Percentiles rank a stretch among this genome's conserved stretches.
Evolutionary conservation across 2,329 filamentous ascomycete species (phyloP).

Genomic region (Aspergillus sp.): DNA sequence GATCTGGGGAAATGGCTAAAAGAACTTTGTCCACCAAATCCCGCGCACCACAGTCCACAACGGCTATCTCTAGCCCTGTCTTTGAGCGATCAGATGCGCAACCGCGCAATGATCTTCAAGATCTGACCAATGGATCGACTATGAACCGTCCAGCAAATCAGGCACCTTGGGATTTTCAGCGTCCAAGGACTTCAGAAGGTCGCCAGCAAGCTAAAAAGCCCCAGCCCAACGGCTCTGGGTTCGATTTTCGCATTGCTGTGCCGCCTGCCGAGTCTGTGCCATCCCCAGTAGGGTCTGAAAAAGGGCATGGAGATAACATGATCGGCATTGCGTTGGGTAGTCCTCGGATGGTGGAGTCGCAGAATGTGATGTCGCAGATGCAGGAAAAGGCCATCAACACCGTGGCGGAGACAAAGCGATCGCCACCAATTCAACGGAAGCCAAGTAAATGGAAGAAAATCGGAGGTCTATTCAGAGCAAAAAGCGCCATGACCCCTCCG

Average conservation of each 20-base stretch:
- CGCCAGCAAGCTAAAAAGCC: constrained; percentile 16
- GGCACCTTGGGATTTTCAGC: constrained; percentile 19
- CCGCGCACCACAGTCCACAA: constrained; percentile 25
- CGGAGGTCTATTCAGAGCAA: constrained; percentile 44
- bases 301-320: constrained; percentile 41
- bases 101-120: constrained; percentile 31
- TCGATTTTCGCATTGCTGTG: constrained; percentile 32
- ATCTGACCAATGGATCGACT: constrained; percentile 13
- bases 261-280: constrained; percentile 26
- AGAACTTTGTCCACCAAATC: constrained; percentile 30
- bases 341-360: constrained; percentile 47
- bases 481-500: constrained; percentile 25
- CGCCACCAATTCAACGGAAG: constrained; percentile 29
- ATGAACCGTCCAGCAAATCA: constrained; percentile 12
- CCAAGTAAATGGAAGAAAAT: constrained; percentile 50
- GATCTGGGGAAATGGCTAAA: constrained; percentile 26
- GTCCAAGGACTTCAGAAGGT: constrained; percentile 20
- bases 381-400: constrained; percentile 15
- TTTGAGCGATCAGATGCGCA: constrained; percentile 33
- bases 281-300: constrained; percentile 13
- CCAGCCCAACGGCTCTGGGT: constrained; percentile 17
- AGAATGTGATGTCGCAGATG: constrained; percentile 14
- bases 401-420: constrained; percentile 11
- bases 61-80: constrained; percentile 32
- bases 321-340: constrained; percentile 77